Evolutionary conservation across 2,329 filamentous ascomycete genomes (phyloP).

Genomic region (Aspergillus texensis): DNA sequence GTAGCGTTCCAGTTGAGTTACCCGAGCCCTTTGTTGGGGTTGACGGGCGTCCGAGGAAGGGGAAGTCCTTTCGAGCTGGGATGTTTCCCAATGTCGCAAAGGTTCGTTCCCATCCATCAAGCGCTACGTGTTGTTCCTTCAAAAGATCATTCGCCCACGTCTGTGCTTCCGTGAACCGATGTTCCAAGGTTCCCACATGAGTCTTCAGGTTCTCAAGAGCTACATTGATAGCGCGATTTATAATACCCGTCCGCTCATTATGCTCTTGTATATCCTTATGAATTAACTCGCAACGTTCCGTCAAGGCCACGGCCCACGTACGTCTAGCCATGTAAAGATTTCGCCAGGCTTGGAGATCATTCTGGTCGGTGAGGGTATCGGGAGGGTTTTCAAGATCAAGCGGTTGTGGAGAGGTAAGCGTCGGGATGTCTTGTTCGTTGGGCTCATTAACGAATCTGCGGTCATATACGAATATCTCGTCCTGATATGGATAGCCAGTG

Average conservation of each 20-base stretch:
- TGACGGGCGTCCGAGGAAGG: constrained; percentile 42
- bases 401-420: constrained; percentile 57
- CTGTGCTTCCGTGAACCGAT: constrained; percentile 50
- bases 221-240: constrained; percentile 76
- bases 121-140: constrained; percentile 46
- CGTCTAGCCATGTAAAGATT: constrained; percentile 79
- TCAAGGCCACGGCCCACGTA: constrained; percentile 74
- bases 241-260: constrained; percentile 51
- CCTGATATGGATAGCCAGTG: constrained; percentile 51
- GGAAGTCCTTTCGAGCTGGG: constrained; percentile 48
- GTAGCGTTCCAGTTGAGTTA: constrained; percentile 60
- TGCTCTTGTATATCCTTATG: constrained; percentile 62
- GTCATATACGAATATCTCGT: constrained; percentile 91
- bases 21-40: constrained; percentile 47
- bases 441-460: constrained; percentile 65
- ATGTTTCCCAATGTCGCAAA: constrained; percentile 43
- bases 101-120: constrained; percentile 48
- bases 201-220: constrained; percentile 74
- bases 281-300: constrained; percentile 69
- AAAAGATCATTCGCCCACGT: constrained; percentile 49
- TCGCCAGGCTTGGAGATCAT: constrained; percentile 84
- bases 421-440: constrained; percentile 52
- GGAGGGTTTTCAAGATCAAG: constrained; percentile 67
- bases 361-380: constrained; percentile 79
- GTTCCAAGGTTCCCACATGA: constrained; percentile 49